phyloP scores from a whole-genome alignment of 2,329 filamentous ascomycete species.

The Periconia sp. region DNA sequence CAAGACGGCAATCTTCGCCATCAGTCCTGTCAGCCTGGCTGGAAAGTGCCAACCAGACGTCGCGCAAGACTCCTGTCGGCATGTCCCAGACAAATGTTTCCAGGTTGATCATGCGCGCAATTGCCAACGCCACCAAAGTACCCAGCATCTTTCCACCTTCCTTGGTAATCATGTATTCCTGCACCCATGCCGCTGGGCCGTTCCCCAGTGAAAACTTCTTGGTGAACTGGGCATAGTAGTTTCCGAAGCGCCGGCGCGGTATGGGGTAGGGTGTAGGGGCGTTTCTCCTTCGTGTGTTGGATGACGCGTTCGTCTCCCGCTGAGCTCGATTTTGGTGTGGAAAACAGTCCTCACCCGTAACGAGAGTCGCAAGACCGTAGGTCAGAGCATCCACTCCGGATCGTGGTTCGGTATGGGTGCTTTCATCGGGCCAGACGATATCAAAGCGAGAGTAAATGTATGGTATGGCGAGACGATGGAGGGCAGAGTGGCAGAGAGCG shows the following conservation, averaged over 20 bases:
- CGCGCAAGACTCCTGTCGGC: constrained; percentile 79
- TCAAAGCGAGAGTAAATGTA: constrained; percentile 84
- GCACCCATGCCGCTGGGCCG: constrained; percentile 74
- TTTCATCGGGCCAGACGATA: constrained; percentile 81
- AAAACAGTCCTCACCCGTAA: constrained; percentile 69
- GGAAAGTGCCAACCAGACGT: constrained; percentile 78
- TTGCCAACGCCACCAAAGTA: constrained; percentile 74
- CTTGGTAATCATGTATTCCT: constrained; percentile 79
- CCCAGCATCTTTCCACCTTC: constrained; percentile 89
- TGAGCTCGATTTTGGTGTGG: constrained; percentile 45
- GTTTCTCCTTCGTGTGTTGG: constrained; percentile 8
- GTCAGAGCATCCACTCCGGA: constrained; percentile 80
- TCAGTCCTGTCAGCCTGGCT: constrained; percentile 66
- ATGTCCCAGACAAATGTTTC: constrained; percentile 88
- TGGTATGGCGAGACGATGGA: constrained; percentile 74
- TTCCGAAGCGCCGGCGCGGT: constrained; percentile 58
- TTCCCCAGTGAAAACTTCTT: constrained; percentile 85
- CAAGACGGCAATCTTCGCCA: constrained; percentile 65
- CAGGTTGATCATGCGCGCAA: constrained; percentile 79
- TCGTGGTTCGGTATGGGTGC: constrained; percentile 63
- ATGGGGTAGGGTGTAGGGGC: constrained; percentile 36
- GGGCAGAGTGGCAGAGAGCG: constrained; percentile 74
- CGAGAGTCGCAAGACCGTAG: constrained; percentile 77
- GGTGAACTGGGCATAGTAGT: constrained; percentile 77
- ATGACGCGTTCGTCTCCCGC: constrained; percentile 7